These are phyloP conservation scores for Ophiocordyceps unilateralis DNA, from an alignment of 2,329 filamentous ascomycete genomes.

Conservation along the genomic window DNA sequence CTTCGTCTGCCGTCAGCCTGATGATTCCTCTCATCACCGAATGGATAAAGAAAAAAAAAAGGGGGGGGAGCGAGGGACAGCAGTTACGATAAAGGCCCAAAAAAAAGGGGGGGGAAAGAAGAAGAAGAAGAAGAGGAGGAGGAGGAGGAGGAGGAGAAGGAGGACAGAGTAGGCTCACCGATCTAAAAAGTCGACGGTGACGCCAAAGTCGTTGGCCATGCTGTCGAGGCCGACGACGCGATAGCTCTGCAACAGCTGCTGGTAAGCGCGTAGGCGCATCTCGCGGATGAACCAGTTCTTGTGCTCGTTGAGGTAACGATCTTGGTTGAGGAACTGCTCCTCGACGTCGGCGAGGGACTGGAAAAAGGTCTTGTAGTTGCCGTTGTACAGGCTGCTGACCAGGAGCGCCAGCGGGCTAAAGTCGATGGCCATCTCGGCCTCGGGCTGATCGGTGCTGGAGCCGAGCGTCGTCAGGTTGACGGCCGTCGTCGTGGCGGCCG, in stretches of 20 bases:
- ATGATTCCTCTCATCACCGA: no score
- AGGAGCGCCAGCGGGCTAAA: slow-evolving; percentile 77
- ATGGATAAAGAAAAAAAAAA: no score
- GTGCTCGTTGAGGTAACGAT: slow-evolving; percentile 92
- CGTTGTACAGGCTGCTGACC: slow-evolving; percentile 81
- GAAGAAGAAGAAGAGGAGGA: background rate
- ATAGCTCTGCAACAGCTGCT: slow-evolving; percentile 94
- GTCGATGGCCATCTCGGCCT: slow-evolving; percentile 69
- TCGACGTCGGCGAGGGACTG: slow-evolving; percentile 76
- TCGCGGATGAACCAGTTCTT: slow-evolving; percentile 94
- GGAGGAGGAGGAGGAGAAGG: background rate
- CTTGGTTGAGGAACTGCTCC: slow-evolving; percentile 82
- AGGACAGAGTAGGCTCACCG: slow-evolving; percentile 42
- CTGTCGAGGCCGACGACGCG: slow-evolving; percentile 90
- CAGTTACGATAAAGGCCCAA: no score
- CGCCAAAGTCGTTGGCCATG: slow-evolving; percentile 95
- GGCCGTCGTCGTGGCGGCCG: slow-evolving; percentile 27
- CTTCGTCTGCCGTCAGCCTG: no score
- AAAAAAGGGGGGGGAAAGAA: no score
- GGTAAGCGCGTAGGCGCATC: slow-evolving; percentile 92
- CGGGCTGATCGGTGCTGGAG: slow-evolving; percentile 51
- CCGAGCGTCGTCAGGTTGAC: slow-evolving; percentile 83
- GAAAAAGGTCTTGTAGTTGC: slow-evolving; percentile 92
- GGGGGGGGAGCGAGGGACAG: no score
- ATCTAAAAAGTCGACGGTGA: slow-evolving; percentile 91